Evolutionary conservation across 768 basidiomycete genomes (phyloP), one percentile per base, ranked within the genome.

Genomic region (Tricholomella constricta): DNA sequence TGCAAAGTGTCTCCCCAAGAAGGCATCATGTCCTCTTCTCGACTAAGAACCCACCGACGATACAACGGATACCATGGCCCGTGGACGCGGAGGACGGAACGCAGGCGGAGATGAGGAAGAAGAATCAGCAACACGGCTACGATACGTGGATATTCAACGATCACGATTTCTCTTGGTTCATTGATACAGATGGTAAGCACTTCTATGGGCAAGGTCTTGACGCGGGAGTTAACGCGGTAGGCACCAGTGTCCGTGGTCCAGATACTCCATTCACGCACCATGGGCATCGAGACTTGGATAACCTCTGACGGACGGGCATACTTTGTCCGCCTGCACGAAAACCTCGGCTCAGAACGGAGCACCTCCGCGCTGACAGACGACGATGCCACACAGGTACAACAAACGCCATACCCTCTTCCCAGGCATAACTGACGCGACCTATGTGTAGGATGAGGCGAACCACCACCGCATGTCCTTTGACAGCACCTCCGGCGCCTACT

Each of bases 1-100:
- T 52, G 49, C 11, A 34, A 53, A 93, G 91, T 55, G 82, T 91
- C 20, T 92, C 90, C 5, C 89, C 89, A 20, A 80, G 91, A 47
- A 83, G 76, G 62, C 71, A 83, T 45, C 78, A 84, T 67, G 75
- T 94, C 23, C 54, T 87, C 35, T 92, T 92, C 64, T 87, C 91
- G 2, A 92, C 90, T 0, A 75, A 72, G 58, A 80, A 75, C 50
- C 91, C 92, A 2, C 81, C 89, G 1, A 83, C 90, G 3, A 75
- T 94, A 23, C 91, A 94, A 61, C 82, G 86, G 20, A 89, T 94
- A 61, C 90, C 91, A 2, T 94, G 92, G 91, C 91, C 92, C 7
- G 66, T 71, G 31, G 73, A 78, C 31, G 72, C 72, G 19, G 74
- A 75, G 7, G 65, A 65, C 27, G 72, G 26, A 9, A 25, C 32